These are phyloP conservation scores for Nevesoporus exiguus DNA, from an alignment of 768 basidiomycete genomes.

Conservation along the genomic window DNA sequence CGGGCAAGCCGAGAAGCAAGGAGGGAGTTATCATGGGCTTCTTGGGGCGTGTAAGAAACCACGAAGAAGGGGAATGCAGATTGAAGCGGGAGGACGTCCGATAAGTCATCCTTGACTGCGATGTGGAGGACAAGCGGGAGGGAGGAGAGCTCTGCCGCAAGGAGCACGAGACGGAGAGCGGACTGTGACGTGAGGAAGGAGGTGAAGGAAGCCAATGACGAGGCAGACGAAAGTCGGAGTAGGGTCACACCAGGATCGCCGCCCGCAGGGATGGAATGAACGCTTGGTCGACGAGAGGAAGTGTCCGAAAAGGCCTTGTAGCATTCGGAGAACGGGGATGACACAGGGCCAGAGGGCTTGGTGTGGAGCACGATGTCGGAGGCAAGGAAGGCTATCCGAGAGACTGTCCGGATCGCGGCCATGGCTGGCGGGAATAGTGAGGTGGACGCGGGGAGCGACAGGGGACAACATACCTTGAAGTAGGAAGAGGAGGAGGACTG, in stretches of 20 bases:
- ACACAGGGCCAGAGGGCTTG: slow-evolving; percentile 39
- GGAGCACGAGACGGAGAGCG: slow-evolving; percentile 58
- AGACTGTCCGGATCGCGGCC: slow-evolving; percentile 42
- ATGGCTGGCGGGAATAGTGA: slow-evolving; percentile 14
- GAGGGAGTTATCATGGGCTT: slow-evolving; percentile 88
- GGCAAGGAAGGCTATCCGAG: slow-evolving; percentile 67
- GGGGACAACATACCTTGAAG: slow-evolving; percentile 5
- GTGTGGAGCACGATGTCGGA: slow-evolving; percentile 66
- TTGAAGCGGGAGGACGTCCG: slow-evolving; percentile 72
- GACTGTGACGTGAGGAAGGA: slow-evolving; percentile 48
- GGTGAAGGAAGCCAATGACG: slow-evolving; percentile 59
- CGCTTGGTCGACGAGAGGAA: slow-evolving; percentile 38
- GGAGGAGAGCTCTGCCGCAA: slow-evolving; percentile 63
- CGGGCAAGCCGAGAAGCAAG: slow-evolving; percentile 80
- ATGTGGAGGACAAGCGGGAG: slow-evolving; percentile 71
- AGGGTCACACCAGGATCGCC: slow-evolving; percentile 63
- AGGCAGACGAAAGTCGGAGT: slow-evolving; percentile 40
- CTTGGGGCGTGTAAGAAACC: slow-evolving; percentile 69
- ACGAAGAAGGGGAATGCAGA: slow-evolving; percentile 80
- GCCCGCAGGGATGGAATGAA: slow-evolving; percentile 55
- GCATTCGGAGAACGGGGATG: slow-evolving; percentile 38
- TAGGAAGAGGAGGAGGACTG: background rate
- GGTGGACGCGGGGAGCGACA: background rate
- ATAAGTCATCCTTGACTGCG: slow-evolving; percentile 60
- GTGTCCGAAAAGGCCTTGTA: slow-evolving; percentile 32